Percentiles rank a stretch among this genome's conserved stretches.
Conservation (phyloP, 225 moss, liverwort and hornwort genomes). For the Pleurozium schreberi region DNA sequence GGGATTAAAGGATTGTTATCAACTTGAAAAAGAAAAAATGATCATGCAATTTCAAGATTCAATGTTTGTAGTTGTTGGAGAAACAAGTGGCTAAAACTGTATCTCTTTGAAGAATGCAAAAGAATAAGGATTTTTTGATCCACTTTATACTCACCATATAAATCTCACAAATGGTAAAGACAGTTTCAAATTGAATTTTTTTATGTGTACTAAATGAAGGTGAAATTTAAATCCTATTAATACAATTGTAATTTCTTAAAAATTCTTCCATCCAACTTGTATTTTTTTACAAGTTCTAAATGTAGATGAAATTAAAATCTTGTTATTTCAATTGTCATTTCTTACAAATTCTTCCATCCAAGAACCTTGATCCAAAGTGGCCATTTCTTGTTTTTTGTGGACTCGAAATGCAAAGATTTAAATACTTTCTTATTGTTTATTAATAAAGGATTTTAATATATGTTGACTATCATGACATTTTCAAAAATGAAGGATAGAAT, state of each 20-base stretch:
- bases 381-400: accelerated
- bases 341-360: neutral
- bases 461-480: neutral
- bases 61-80: no score
- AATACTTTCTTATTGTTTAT: neutral
- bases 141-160: neutral
- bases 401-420: neutral
- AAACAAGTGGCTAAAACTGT: no score
- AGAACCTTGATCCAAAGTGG: neutral
- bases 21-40: no score
- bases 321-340: neutral
- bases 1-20: no score
- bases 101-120: no score
- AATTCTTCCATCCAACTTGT: neutral
- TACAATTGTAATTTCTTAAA: neutral
- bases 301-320: neutral
- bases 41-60: no score
- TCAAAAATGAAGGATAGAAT: neutral
- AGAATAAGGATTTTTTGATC: no score
- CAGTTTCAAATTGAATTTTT: neutral
- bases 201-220: neutral
- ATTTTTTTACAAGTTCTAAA: neutral
- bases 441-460: no score
- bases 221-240: neutral
- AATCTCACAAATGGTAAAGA: neutral